phyloP scores from a whole-genome alignment of 148 eudicot genomes.

The Chenopodium formosanum region DNA sequence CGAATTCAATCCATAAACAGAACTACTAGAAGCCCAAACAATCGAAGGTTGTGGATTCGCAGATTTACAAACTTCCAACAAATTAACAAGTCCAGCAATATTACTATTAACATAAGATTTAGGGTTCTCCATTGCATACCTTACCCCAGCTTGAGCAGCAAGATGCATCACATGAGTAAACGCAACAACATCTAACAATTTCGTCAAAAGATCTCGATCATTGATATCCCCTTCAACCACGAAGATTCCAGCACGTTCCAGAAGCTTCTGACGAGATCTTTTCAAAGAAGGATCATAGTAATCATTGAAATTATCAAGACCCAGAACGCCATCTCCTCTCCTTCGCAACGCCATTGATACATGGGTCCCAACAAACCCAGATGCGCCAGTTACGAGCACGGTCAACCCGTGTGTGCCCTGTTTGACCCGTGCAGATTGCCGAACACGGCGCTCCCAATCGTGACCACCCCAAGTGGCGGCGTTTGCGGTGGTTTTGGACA shows the following conservation, averaged over 20 bases:
- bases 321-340: conserved; percentile 63
- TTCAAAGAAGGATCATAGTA: conserved; percentile 56
- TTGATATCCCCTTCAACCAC: conserved; percentile 60
- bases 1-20: conserved; percentile 69
- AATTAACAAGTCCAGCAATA: conserved; percentile 58
- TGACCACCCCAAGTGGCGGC: conserved; percentile 37
- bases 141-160: conserved; percentile 79
- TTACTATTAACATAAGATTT: conserved; percentile 58
- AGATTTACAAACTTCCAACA: conserved; percentile 59
- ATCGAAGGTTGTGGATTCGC: conserved; percentile 62
- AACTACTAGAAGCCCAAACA: conserved; percentile 77
- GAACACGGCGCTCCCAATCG: conserved; percentile 54
- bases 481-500: conserved; percentile 4
- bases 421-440: conserved; percentile 45
- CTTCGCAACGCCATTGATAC: conserved; percentile 50
- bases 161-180: conserved; percentile 68
- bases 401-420: conserved; percentile 24
- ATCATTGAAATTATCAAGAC: conserved; percentile 61
- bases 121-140: conserved; percentile 76
- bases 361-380: conserved; percentile 70
- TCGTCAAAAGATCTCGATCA: conserved; percentile 39
- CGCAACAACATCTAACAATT: conserved; percentile 51
- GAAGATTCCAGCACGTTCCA: conserved; percentile 56
- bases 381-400: conserved; percentile 68
- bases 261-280: conserved; percentile 41